These are phyloP conservation scores for Colletotrichum liriopes DNA, from an alignment of 2,329 filamentous ascomycete genomes.

Conservation along the genomic window DNA sequence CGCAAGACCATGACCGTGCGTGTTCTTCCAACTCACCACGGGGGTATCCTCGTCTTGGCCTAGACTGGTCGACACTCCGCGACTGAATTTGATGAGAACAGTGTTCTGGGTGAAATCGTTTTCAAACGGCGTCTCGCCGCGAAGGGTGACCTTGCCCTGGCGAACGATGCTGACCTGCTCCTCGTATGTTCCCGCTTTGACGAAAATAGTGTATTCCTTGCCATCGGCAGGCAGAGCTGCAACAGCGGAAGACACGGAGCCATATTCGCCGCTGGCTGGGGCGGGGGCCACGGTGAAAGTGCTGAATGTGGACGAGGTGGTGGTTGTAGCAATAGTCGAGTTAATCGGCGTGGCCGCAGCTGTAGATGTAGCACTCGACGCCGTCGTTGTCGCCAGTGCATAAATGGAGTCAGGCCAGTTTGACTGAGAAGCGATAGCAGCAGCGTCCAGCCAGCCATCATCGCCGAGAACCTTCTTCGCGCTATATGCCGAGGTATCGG, in stretches of 20 bases:
- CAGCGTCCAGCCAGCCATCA: constrained; percentile 51
- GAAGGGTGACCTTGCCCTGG: constrained; percentile 56
- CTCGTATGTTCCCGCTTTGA: constrained; percentile 67
- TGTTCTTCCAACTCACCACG: constrained; percentile 57
- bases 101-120: constrained; percentile 56
- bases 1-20: constrained; percentile 62
- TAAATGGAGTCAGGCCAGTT: constrained; percentile 45
- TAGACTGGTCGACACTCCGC: constrained; percentile 57
- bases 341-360: not conserved
- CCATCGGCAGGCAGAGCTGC: constrained; percentile 59
- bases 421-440: constrained; percentile 49
- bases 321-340: too few species aligned
- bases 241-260: constrained; percentile 59
- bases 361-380: not conserved
- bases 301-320: too few species aligned
- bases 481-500: constrained; percentile 43
- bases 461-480: constrained; percentile 48
- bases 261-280: constrained; percentile 56
- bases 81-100: constrained; percentile 55
- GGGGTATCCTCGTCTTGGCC: constrained; percentile 53
- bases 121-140: constrained; percentile 51
- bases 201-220: constrained; percentile 56
- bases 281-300: constrained; percentile 47
- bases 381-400: not conserved
- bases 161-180: constrained; percentile 71